These are phyloP conservation scores for Trichoderma atrobrunneum DNA, from an alignment of 2,329 filamentous ascomycete genomes.

Conservation along the genomic window DNA sequence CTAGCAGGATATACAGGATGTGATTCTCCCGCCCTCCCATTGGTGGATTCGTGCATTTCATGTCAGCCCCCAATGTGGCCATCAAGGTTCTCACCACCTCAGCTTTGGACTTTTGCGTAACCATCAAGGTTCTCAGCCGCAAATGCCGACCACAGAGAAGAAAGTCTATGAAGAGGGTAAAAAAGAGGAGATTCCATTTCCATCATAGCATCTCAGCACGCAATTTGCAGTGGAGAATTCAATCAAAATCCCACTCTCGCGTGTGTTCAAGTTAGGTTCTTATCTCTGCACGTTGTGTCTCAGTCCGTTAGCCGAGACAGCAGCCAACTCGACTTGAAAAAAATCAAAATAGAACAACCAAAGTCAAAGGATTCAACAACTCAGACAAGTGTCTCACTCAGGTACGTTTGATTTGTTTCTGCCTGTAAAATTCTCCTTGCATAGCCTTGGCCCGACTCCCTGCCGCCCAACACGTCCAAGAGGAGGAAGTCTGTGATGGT, in stretches of 20 bases:
- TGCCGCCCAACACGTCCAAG: not conserved
- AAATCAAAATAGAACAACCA: not conserved
- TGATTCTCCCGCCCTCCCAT: not conserved
- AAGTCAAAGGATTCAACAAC: not conserved
- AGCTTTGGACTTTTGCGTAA: not conserved
- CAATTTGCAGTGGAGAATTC: not conserved
- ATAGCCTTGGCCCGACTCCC: not conserved
- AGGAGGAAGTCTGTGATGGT: not conserved
- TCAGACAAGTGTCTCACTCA: not conserved
- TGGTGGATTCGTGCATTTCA: not conserved
- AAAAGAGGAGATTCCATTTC: not conserved
- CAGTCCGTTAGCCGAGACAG: not conserved
- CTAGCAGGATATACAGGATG: not conserved
- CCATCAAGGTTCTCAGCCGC: slow-evolving; percentile 19
- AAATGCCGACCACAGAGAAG: not conserved
- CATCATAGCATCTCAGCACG: not conserved
- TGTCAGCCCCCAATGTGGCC: not conserved
- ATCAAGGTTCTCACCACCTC: slow-evolving; percentile 16
- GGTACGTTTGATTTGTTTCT: not conserved
- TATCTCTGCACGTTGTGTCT: not conserved
- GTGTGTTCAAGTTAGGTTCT: too few relatives aligned
- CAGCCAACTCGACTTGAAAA: not conserved
- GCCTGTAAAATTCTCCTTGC: not conserved
- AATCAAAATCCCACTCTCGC: not conserved
- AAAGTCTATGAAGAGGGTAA: not conserved